These are phyloP conservation scores for Massarina eburnea DNA, from an alignment of 2,329 filamentous ascomycete genomes.

Conservation along the genomic window DNA sequence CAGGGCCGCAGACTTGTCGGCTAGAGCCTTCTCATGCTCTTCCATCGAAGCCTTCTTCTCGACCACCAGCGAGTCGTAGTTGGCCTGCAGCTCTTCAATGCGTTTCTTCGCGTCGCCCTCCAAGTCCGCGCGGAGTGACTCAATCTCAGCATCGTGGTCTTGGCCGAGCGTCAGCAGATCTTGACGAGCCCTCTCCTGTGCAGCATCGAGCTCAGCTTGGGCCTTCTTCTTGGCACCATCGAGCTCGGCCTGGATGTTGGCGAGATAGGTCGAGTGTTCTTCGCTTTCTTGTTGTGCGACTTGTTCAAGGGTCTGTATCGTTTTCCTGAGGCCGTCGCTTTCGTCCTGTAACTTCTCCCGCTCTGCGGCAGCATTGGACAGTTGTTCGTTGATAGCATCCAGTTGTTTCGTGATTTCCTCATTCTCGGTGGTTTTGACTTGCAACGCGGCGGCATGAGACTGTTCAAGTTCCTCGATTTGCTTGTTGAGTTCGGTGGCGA, in stretches of 20 bases:
- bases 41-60: constrained; percentile 29
- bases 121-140: constrained; percentile 37
- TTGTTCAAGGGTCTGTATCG: constrained; percentile 36
- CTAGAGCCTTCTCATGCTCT: constrained; percentile 24
- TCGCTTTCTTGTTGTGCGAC: constrained; percentile 28
- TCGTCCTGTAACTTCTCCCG: constrained; percentile 32
- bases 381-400: constrained; percentile 38
- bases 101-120: constrained; percentile 40
- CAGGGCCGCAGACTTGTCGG: constrained; percentile 22
- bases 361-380: constrained; percentile 30
- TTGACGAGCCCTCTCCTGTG: constrained; percentile 30
- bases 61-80: constrained; percentile 31
- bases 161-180: constrained; percentile 33
- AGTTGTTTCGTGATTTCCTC: constrained; percentile 37
- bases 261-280: constrained; percentile 26
- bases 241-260: constrained; percentile 27
- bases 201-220: constrained; percentile 27
- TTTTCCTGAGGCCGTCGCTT: constrained; percentile 31
- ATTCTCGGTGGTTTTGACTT: constrained; percentile 32
- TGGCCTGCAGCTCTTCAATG: constrained; percentile 33
- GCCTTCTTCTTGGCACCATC: constrained; percentile 28
- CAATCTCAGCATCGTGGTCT: constrained; percentile 38
- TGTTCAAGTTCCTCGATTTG: constrained; percentile 35
- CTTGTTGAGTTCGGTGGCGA: constrained; percentile 34
- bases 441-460: constrained; percentile 32